Percentiles rank a stretch among this genome's conserved stretches.
Evolutionary conservation across 148 eudicot species (phyloP).

Genomic region (Hydrangea macrophylla): DNA sequence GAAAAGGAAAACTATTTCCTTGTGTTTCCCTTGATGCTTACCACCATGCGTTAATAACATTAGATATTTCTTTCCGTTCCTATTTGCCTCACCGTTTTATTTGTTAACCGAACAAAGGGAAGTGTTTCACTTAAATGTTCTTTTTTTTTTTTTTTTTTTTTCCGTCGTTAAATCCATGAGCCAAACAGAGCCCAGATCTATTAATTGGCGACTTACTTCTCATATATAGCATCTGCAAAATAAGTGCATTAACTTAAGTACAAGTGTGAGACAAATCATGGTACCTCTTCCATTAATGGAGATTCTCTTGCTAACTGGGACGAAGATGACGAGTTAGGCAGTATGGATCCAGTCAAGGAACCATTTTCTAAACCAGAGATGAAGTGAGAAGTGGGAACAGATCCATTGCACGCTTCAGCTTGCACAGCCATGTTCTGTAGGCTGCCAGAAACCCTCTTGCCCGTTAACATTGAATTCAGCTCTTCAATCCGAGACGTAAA

Average conservation of each 20-base stretch:
- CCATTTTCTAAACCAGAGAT: constrained; percentile 70
- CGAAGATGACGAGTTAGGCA: constrained; percentile 63
- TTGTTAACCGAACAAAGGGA: too few species aligned
- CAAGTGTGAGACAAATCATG: neutral
- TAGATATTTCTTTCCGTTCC: too few species aligned
- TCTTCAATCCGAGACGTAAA: constrained; percentile 75
- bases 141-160: too few species aligned
- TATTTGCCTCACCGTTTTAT: too few species aligned
- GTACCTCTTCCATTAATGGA: constrained; percentile 74
- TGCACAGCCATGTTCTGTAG: constrained; percentile 46
- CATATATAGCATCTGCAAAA: neutral
- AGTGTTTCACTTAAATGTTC: too few species aligned
- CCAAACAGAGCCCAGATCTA: too few species aligned
- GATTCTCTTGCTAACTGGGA: constrained; percentile 67
- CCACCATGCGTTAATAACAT: too few species aligned
- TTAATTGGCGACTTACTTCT: neutral
- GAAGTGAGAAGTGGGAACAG: constrained; percentile 77
- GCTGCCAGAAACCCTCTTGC: constrained; percentile 42
- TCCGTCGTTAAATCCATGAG: too few species aligned
- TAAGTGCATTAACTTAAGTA: neutral
- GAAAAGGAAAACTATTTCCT: too few species aligned
- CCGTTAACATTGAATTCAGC: constrained; percentile 54
- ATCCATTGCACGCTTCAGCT: constrained; percentile 68
- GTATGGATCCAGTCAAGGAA: constrained; percentile 52
- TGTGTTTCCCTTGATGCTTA: too few species aligned